These are phyloP conservation scores for Albifimbria verrucaria DNA, from an alignment of 2,329 filamentous ascomycete species.

Conservation along the genomic window DNA sequence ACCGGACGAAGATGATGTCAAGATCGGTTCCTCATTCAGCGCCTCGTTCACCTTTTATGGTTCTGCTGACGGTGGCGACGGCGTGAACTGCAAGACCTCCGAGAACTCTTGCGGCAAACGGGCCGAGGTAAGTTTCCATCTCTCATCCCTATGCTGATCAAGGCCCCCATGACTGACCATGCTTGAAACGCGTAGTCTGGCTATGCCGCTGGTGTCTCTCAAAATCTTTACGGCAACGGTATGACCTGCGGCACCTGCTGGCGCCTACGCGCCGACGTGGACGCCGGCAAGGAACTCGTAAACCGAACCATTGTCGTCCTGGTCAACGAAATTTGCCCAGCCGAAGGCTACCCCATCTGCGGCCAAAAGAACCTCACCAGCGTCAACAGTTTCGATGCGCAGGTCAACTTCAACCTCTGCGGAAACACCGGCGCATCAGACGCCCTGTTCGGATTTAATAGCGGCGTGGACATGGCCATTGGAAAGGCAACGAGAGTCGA, in stretches of 20 bases:
- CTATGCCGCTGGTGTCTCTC: slow-evolving; percentile 3
- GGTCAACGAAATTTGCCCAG: slow-evolving; percentile 7
- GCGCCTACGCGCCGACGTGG: background rate
- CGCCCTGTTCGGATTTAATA: slow-evolving; percentile 3
- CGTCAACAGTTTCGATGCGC: slow-evolving; percentile 1
- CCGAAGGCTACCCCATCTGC: slow-evolving; percentile 1
- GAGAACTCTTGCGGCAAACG: slow-evolving; percentile 1
- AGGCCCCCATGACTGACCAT: background rate
- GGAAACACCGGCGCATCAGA: slow-evolving; percentile 4
- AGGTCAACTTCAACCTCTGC: slow-evolving; percentile 9
- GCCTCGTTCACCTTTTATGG: slow-evolving; percentile 8
- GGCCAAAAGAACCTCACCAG: background rate
- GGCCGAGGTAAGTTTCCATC: slow-evolving; percentile 2
- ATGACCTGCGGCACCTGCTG: slow-evolving; percentile 6
- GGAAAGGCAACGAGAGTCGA: slow-evolving; percentile 1
- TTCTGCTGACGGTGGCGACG: slow-evolving; percentile 1
- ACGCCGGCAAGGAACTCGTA: background rate
- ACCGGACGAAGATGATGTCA: slow-evolving; percentile 1
- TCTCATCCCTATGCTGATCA: background rate
- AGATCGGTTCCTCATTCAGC: slow-evolving; percentile 8
- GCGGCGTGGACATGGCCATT: slow-evolving; percentile 2
- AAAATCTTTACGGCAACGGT: slow-evolving; percentile 4
- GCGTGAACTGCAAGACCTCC: slow-evolving; percentile 1
- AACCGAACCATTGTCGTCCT: slow-evolving; percentile 3
- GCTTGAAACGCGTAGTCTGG: slow-evolving; percentile 1